phyloP scores from a whole-genome alignment of 306 rosid species.

The Medicago ruthenica region DNA sequence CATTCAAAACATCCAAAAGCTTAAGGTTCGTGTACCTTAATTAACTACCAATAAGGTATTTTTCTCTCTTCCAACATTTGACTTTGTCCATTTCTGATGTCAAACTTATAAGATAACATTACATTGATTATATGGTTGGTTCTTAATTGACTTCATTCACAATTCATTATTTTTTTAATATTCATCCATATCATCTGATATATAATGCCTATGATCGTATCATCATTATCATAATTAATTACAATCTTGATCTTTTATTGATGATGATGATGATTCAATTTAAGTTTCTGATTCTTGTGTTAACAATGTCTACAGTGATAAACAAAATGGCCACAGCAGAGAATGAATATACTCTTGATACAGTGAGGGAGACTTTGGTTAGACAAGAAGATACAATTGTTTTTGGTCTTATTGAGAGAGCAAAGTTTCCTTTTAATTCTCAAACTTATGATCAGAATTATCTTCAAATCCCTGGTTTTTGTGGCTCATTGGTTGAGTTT shows the following conservation, averaged over 20 bases:
- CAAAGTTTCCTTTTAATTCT: slow-evolving; percentile 67
- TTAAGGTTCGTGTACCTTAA: slow-evolving; percentile 7
- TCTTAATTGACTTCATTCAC: slow-evolving; percentile 15
- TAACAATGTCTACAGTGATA: slow-evolving; percentile 28
- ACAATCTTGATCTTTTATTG: slow-evolving; percentile 27
- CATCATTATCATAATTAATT: not conserved
- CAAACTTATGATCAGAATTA: slow-evolving; percentile 51
- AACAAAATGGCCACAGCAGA: slow-evolving; percentile 50
- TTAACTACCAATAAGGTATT: slow-evolving; percentile 15
- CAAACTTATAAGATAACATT: not conserved
- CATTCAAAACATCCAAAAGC: not conserved
- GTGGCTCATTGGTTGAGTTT: slow-evolving; percentile 64
- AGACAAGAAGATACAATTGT: slow-evolving; percentile 85
- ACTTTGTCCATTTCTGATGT: slow-evolving; percentile 21
- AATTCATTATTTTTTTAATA: not conserved
- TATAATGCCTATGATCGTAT: slow-evolving; percentile 27
- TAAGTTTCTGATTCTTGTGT: slow-evolving; percentile 41
- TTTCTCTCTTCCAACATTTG: slow-evolving; percentile 35
- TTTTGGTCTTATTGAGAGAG: slow-evolving; percentile 75
- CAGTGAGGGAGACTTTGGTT: slow-evolving; percentile 67
- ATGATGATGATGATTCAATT: slow-evolving; percentile 40
- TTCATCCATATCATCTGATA: slow-evolving; percentile 11
- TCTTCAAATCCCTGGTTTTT: slow-evolving; percentile 35
- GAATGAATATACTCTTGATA: slow-evolving; percentile 56
- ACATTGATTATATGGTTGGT: not conserved